Percentiles rank a stretch among this genome's conserved stretches.
These are phyloP conservation scores for Canna indica DNA, from an alignment of 176 grass and related monocot species.

Conservation along the genomic window DNA sequence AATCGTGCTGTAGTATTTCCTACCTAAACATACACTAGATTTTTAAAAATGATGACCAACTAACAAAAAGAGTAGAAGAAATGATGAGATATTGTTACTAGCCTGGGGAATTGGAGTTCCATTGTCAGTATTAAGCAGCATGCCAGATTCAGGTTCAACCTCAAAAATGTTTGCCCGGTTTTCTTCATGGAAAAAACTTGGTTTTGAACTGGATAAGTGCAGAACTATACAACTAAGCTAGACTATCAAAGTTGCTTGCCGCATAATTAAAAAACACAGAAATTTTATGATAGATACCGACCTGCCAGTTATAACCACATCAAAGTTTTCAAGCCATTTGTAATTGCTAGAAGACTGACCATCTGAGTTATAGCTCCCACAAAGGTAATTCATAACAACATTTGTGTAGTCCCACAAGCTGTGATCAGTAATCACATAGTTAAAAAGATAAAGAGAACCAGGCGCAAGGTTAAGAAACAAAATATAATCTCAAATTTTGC, in stretches of 20 bases:
- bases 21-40: constrained; percentile 34
- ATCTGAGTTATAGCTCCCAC: constrained; percentile 47
- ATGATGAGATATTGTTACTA: constrained; percentile 17
- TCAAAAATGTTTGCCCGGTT: constrained; percentile 77
- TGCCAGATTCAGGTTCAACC: constrained; percentile 97
- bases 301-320: constrained; percentile 97
- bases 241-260: not conserved
- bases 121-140: constrained; percentile 79
- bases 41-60: constrained; percentile 11
- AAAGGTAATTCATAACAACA: constrained; percentile 97
- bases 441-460: constrained; percentile 17
- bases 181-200: constrained; percentile 91
- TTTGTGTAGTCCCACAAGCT: constrained; percentile 98
- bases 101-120: constrained; percentile 48
- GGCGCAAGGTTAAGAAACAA: not conserved
- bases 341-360: constrained; percentile 39
- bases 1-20: constrained; percentile 46
- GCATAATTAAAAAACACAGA: not conserved
- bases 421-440: constrained; percentile 26
- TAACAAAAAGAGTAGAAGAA: constrained; percentile 13
- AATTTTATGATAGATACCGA: constrained; percentile 21
- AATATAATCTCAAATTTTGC: not conserved
- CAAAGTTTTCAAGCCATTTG: constrained; percentile 87
- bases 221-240: not conserved
- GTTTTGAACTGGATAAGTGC: constrained; percentile 64